These are phyloP conservation scores for Firmiana major DNA, from an alignment of 345 rosid genomes.

Conservation along the genomic window DNA sequence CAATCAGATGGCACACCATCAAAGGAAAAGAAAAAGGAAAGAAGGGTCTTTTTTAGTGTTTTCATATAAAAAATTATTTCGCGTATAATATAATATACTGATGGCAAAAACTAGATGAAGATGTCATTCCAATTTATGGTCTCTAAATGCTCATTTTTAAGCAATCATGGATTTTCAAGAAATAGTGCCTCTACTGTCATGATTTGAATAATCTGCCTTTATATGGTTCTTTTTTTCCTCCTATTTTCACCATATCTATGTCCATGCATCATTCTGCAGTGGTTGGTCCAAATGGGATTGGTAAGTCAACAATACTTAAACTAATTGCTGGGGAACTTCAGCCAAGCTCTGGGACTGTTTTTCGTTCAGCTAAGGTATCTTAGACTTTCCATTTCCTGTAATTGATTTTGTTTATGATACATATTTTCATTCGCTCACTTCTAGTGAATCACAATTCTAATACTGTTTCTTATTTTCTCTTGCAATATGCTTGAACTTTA, in stretches of 20 bases:
- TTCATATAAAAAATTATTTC: neutral
- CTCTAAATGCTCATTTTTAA: neutral
- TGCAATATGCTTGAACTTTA: too few relatives aligned
- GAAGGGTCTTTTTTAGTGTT: neutral
- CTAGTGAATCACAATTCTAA: too few relatives aligned
- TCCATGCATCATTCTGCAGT: slow-evolving; percentile 42
- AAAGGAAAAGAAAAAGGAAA: neutral
- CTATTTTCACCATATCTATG: neutral
- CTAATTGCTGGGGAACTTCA: slow-evolving; percentile 91
- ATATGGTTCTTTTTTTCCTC: neutral
- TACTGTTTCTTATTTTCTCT: too few relatives aligned
- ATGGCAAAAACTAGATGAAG: neutral
- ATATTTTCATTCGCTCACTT: too few relatives aligned
- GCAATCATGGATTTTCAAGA: neutral
- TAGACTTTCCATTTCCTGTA: neutral
- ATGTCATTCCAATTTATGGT: neutral
- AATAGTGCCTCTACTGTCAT: neutral
- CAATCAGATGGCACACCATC: neutral
- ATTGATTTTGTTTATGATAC: too few relatives aligned
- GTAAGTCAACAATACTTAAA: slow-evolving; percentile 96
- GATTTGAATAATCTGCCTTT: neutral
- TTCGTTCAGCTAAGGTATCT: slow-evolving; percentile 94
- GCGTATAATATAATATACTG: too few relatives aligned
- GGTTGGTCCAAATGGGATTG: slow-evolving; percentile 99
- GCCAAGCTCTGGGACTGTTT: slow-evolving; percentile 96